These are phyloP conservation scores for Hanseniaspora lachancei DNA, from an alignment of 805 yeast species.

Conservation along the genomic window DNA sequence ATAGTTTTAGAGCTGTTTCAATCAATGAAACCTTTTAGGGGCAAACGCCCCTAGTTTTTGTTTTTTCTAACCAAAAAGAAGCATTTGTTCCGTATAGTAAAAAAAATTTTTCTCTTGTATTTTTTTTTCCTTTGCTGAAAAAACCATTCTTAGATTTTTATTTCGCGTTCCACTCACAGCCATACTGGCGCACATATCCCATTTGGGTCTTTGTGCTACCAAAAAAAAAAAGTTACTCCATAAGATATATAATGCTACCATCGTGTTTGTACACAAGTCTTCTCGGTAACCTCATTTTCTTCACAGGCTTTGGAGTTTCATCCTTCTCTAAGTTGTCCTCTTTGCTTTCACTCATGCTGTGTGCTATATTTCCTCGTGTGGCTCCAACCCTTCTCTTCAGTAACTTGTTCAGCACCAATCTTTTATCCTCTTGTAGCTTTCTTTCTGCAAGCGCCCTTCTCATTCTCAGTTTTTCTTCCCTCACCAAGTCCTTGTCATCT, in stretches of 20 bases:
- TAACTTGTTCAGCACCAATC: conserved; percentile 77
- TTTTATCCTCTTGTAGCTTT: conserved; percentile 80
- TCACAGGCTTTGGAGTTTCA: not conserved
- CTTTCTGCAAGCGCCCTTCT: conserved; percentile 73
- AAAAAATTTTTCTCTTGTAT: no score
- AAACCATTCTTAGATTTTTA: no score
- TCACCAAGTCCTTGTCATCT: conserved; percentile 19
- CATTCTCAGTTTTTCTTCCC: conserved; percentile 79
- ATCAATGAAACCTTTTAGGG: no score
- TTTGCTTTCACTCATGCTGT: not conserved
- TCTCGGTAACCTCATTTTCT: not conserved
- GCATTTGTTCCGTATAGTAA: no score
- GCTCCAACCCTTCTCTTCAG: conserved; percentile 73
- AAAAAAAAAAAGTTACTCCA: not conserved
- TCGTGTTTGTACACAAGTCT: not conserved
- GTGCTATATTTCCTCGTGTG: conserved; percentile 28
- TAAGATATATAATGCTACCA: not conserved
- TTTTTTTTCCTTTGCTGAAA: no score
- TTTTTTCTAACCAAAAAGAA: no score
- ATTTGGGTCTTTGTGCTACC: no score
- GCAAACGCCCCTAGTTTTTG: no score
- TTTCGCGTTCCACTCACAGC: no score
- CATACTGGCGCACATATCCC: no score
- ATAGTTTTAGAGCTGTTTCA: no score
- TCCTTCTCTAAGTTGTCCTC: not conserved